Percentiles rank a stretch among this genome's conserved stretches.
phyloP scores from a whole-genome alignment of 345 rosid species.

The Angophora floribunda region DNA sequence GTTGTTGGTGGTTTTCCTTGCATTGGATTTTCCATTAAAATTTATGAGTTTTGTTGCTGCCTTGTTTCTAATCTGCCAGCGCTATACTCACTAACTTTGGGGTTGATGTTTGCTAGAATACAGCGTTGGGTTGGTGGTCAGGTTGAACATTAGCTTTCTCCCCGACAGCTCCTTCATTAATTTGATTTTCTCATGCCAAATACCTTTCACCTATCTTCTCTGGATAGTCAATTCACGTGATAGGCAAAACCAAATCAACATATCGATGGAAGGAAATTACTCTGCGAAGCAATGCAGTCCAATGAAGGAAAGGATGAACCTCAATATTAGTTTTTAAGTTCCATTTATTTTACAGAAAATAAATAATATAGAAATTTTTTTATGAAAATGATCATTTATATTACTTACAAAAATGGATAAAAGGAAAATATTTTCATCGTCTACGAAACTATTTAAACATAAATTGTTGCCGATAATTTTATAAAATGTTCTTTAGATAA shows the following conservation, averaged over 20 bases:
- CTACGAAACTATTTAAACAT: too few relatives aligned
- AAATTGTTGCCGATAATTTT: too few relatives aligned
- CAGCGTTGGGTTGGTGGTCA: not conserved
- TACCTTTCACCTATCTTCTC: not conserved
- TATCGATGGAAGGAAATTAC: not conserved
- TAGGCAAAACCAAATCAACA: not conserved
- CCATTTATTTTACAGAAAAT: not conserved
- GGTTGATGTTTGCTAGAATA: not conserved
- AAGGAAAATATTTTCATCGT: too few relatives aligned
- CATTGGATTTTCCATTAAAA: not conserved
- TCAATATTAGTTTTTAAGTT: not conserved
- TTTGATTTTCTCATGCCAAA: not conserved
- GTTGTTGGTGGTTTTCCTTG: not conserved
- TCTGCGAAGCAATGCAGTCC: not conserved
- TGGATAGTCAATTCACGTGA: not conserved
- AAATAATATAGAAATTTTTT: too few relatives aligned
- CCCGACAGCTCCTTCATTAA: not conserved
- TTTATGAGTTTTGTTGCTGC: not conserved
- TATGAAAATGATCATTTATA: fast-evolving
- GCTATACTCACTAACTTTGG: not conserved
- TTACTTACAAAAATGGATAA: not conserved
- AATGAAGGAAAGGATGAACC: not conserved
- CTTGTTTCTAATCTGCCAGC: not conserved
- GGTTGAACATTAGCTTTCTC: not conserved
- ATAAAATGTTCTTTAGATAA: too few relatives aligned